Evolutionary conservation across 2,329 filamentous ascomycete species (phyloP).

Genomic region (Penicillium sp.): DNA sequence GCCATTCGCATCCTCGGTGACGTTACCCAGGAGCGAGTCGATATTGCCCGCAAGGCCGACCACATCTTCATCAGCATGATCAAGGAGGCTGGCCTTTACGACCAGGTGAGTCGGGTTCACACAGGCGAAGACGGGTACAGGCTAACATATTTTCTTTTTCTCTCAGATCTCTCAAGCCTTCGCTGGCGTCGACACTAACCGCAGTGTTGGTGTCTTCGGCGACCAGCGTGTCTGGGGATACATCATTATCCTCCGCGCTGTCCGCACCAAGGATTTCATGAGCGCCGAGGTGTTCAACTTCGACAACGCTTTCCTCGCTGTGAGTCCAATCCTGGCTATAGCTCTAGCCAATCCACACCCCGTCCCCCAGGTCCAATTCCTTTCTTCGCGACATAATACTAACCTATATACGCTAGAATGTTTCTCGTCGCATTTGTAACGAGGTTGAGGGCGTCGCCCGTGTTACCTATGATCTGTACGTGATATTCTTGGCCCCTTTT

Average conservation of each 20-base stretch:
- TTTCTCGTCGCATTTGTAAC: constrained; percentile 66
- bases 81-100: constrained; percentile 49
- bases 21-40: constrained; percentile 76
- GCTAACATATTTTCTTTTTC: background rate
- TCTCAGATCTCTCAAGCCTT: constrained; percentile 60
- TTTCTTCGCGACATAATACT: too few relatives aligned
- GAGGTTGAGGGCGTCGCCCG: constrained; percentile 73
- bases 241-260: constrained; percentile 50
- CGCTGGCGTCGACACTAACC: constrained; percentile 66
- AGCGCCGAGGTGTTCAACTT: constrained; percentile 59
- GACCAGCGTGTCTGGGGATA: constrained; percentile 65
- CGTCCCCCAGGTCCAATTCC: too few relatives aligned
- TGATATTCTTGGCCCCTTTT: background rate
- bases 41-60: constrained; percentile 64
- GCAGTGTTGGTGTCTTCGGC: constrained; percentile 59
- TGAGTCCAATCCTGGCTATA: constrained; percentile 57
- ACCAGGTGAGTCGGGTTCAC: constrained; percentile 41
- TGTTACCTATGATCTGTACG: constrained; percentile 65
- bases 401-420: constrained; percentile 32
- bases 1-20: constrained; percentile 83
- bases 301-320: constrained; percentile 63
- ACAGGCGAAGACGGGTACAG: background rate
- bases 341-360: too few relatives aligned
- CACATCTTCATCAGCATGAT: constrained; percentile 54
- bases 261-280: constrained; percentile 73